phyloP scores from a whole-genome alignment of 2,329 filamentous ascomycete species.

The Paraconiothyrium sp. region DNA sequence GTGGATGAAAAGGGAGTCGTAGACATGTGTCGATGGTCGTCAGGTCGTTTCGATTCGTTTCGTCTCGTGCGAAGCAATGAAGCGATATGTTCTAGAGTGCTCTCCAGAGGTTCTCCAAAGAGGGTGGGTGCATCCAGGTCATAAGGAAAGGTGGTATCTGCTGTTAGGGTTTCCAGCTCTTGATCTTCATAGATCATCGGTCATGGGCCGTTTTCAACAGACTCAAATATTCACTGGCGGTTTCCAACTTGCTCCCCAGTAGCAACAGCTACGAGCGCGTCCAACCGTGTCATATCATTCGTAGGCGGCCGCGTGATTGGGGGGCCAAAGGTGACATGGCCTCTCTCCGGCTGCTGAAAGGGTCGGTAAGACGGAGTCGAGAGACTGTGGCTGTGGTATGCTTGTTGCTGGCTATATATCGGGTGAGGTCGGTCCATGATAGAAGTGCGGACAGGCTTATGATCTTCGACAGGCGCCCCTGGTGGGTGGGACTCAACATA shows the following conservation, averaged over 20 bases:
- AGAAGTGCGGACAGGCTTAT: constrained; percentile 45
- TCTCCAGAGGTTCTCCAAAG: not conserved
- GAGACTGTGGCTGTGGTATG: constrained; percentile 41
- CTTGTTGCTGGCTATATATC: constrained; percentile 39
- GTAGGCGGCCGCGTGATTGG: constrained; percentile 46
- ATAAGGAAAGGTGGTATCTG: not conserved
- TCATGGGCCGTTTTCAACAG: not conserved
- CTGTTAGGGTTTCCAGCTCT: not conserved
- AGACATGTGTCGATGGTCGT: constrained; percentile 20
- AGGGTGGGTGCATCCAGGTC: not conserved
- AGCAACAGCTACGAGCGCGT: constrained; percentile 72
- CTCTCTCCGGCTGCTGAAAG: constrained; percentile 42
- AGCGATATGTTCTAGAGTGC: constrained; percentile 7
- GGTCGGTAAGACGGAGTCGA: constrained; percentile 39
- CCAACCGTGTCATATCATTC: constrained; percentile 65
- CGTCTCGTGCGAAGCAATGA: constrained; percentile 16
- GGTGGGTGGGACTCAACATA: constrained; percentile 56
- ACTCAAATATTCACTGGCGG: constrained; percentile 26
- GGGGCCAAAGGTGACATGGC: constrained; percentile 42
- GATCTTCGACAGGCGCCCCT: constrained; percentile 51
- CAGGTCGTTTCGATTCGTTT: constrained; percentile 22
- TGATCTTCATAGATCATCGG: not conserved
- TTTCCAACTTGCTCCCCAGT: constrained; percentile 62
- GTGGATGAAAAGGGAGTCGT: constrained; percentile 27
- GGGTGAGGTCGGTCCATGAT: constrained; percentile 51